Base-by-base conservation (phyloP, 345 rosid genomes). In the Populus pruinosa region DNA sequence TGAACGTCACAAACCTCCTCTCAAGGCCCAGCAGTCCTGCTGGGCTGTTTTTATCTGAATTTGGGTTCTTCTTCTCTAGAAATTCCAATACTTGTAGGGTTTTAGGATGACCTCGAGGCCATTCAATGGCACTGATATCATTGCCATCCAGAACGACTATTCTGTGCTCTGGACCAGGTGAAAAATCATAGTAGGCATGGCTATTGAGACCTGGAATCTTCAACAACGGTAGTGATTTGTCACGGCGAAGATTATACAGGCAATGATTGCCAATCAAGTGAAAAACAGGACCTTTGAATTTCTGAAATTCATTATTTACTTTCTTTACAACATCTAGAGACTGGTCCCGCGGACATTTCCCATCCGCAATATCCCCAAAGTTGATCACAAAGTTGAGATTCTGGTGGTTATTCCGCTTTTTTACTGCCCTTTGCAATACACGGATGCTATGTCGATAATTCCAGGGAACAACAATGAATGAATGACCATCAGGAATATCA, bases 191-290 rank as follows among this genome's bases (percentile, higher is more conserved):
- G 84, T 92, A 93, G 44, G 97, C 98, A 69, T 67, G 82, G 10
- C 85, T 83, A 70, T 85, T 86, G 55, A 33, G 44, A 77, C 81
- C 82, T 1, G 84, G 89, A 70, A 93, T 93, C 74, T 89, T 89
- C 78, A 96, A 84, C 5, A 96, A 79, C 1, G 98, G 97, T 69
- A 93, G 93, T 70, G 93, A 69, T 79, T 89, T 79, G 67, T 85
- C 85, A 10, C 98, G 92, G 17, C 93, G 92, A 82, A 96, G 97
- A 81, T 96, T 96, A 86, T 96, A 96, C n/a, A 93, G 93, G 73
- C 98, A 93, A 78, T 96, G 99, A 76, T 96, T 93, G 13, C 98
- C 99, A 70, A 96, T 93, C 92, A 93, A 79, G 77, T 96, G 99
- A 88, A 90, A 88, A 27, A 88, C 86, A 0, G 90, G 88, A n/a